phyloP scores from a whole-genome alignment of 2,329 filamentous ascomycete genomes.

The Emydomyces testavorans region DNA sequence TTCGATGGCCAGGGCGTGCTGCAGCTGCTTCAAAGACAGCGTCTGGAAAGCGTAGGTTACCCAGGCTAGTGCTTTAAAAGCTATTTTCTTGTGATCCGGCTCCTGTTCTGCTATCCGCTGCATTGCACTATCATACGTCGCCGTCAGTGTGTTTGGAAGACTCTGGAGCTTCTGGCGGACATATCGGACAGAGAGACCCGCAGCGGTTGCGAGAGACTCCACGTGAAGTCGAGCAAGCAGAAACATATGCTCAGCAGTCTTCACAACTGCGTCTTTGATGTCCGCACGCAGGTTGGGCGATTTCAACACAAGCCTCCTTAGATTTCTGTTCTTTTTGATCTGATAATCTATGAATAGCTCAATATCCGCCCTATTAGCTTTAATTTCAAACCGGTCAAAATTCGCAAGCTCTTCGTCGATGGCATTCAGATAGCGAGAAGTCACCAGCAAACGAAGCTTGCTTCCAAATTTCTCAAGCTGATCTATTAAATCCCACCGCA shows the following conservation, averaged over 20 bases:
- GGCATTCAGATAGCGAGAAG: background rate
- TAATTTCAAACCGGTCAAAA: conserved; percentile 2
- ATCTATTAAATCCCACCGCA: conserved; percentile 9
- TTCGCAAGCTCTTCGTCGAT: background rate
- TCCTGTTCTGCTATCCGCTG: conserved; percentile 8
- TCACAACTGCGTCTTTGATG: conserved; percentile 13
- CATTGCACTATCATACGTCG: conserved; percentile 36
- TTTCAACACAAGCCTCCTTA: background rate
- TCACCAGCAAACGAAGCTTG: background rate
- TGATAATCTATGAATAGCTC: conserved; percentile 13
- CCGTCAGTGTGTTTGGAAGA: conserved; percentile 19
- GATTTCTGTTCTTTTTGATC: conserved; percentile 11
- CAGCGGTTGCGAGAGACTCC: conserved; percentile 15
- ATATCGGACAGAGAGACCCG: background rate
- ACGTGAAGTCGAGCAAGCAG: conserved; percentile 22
- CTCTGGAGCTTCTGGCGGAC: conserved; percentile 16
- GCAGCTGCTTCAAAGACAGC: conserved; percentile 29
- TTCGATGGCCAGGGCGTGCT: conserved; percentile 36
- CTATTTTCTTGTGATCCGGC: conserved; percentile 21
- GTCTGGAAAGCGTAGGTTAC: conserved; percentile 30
- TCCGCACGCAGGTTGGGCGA: conserved; percentile 11
- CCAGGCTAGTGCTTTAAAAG: conserved; percentile 34
- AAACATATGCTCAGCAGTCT: conserved; percentile 20
- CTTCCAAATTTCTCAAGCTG: conserved; percentile 7
- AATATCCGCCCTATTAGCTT: conserved; percentile 12